phyloP scores from a whole-genome alignment of 139 green algal genomes.

The Chlamydomonas incerta region DNA sequence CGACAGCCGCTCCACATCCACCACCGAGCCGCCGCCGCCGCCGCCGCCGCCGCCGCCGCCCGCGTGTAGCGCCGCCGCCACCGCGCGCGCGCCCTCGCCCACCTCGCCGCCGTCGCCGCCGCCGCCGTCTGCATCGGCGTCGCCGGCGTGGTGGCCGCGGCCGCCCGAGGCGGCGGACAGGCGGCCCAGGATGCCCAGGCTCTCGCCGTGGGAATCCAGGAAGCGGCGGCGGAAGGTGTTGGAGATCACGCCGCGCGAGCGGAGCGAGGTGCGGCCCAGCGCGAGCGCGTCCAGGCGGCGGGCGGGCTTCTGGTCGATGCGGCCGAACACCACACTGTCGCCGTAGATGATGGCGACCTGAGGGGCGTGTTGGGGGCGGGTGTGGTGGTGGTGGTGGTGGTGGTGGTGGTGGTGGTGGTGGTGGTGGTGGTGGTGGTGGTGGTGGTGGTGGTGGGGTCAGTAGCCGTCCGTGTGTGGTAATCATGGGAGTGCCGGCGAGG shows the following conservation, averaged over 20 bases:
- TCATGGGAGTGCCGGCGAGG: too few species aligned
- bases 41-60: neutral
- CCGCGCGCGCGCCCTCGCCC: neutral
- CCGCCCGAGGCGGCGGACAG: too few species aligned
- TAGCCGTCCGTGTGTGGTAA: too few species aligned
- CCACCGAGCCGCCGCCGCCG: neutral
- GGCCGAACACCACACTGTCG: slow-evolving; percentile 14
- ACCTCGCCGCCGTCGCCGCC: neutral
- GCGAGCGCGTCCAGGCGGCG: neutral
- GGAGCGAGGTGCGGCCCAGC: slow-evolving; percentile 30
- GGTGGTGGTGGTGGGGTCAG: too few species aligned
- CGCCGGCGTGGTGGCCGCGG: too few species aligned
- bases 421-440: neutral
- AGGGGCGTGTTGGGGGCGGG: too few species aligned
- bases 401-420: neutral
- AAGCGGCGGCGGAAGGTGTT: neutral
- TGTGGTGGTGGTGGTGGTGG: too few species aligned
- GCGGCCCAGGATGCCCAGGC: too few species aligned
- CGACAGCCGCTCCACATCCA: neutral
- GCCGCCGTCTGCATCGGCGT: too few species aligned
- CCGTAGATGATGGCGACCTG: slow-evolving; percentile 41
- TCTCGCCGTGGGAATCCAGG: neutral
- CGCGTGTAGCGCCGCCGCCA: neutral
- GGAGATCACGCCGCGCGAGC: neutral
- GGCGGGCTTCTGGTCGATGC: neutral